Evolutionary conservation across 176 grass and related monocot genomes (phyloP), one percentile per base, ranked within the genome.

Genomic region (Poa pratensis): DNA sequence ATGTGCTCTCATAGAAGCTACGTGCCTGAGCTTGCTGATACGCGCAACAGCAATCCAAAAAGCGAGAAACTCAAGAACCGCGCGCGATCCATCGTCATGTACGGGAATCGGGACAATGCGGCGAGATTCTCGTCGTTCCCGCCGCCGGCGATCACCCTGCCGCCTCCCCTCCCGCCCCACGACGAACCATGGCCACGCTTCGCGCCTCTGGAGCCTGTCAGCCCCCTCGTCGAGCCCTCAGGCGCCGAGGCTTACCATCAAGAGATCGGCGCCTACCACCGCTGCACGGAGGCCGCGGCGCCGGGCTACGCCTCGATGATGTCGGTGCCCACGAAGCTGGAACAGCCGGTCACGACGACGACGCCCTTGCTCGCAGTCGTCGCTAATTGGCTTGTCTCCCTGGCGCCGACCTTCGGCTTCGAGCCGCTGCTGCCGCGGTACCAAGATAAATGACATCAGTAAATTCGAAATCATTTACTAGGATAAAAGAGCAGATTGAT

Each of bases 141-240:
- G 8, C 72, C 72, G 46, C 24, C 72, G 72, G 15, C 24, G 46
- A 75, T 75, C 46, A 19, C 46, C 24, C 46, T 75, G 15, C 72
- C 24, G 45, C 71, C 7, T 27, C 71, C 15, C 24, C 46, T 32
- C 43, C 71, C 71, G 3, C 35, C 46, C 3, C 72, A 75, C 16
- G 46, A 75, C 24, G 72, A 52, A 46, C 72, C 72, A 4, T 75
- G 72, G 72, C 45, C 72, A 16, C 48, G 23, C 3, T 75, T 50
- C 7, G 24, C 8, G 8, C 46, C 46, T 52, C 45, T 75, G 24
- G 0, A 32, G 26, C 72, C 72, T 3, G 13, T 28, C 24, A 75
- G 15, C 16, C 72, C n/a, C 8, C 45, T 52, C 16, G 72, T 28
- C 26, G 72, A 75, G 72, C 72, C n/a, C 16, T 4, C 48, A 16